Conservation (phyloP, 1,284 basidiomycete species). For the Hemileia vastatrix region DNA sequence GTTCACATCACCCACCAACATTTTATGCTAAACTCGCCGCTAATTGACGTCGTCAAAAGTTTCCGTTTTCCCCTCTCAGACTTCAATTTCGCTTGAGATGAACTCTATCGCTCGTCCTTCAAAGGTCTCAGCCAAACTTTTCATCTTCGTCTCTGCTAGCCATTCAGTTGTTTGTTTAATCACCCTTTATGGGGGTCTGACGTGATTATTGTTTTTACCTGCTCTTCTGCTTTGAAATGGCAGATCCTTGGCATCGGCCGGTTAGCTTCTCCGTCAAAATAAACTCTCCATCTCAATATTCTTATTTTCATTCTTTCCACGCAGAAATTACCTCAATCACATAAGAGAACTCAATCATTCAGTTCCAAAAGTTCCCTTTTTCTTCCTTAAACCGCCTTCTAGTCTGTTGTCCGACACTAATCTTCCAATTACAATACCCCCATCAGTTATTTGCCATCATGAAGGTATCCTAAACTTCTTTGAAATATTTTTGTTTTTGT, state of each 20-base stretch:
- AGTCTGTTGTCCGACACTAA: constrained; percentile 10
- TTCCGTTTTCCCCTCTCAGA: no score
- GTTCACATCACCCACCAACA: no score
- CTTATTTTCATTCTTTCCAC: background rate
- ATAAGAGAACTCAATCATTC: constrained; percentile 13
- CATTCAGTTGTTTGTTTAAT: no score
- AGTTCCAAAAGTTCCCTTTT: constrained; percentile 4
- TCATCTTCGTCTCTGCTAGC: no score
- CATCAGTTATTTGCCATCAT: constrained; percentile 17
- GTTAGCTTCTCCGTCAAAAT: background rate
- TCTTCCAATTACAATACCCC: constrained; percentile 8
- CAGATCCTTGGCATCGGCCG: constrained; percentile 20
- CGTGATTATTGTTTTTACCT: no score
- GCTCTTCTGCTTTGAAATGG: no score
- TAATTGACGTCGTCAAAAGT: no score
- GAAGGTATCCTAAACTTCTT: constrained; percentile 5
- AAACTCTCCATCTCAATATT: background rate
- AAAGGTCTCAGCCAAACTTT: no score
- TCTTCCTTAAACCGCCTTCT: constrained; percentile 16
- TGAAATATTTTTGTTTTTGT: background rate
- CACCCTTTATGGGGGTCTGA: no score
- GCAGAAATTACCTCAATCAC: constrained; percentile 16
- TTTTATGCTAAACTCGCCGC: no score
- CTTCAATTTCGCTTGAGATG: no score
- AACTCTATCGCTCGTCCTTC: no score